Evolutionary conservation across 225 moss, liverwort and hornwort genomes (phyloP).

Genomic region (Antitrichia curtipendula): DNA sequence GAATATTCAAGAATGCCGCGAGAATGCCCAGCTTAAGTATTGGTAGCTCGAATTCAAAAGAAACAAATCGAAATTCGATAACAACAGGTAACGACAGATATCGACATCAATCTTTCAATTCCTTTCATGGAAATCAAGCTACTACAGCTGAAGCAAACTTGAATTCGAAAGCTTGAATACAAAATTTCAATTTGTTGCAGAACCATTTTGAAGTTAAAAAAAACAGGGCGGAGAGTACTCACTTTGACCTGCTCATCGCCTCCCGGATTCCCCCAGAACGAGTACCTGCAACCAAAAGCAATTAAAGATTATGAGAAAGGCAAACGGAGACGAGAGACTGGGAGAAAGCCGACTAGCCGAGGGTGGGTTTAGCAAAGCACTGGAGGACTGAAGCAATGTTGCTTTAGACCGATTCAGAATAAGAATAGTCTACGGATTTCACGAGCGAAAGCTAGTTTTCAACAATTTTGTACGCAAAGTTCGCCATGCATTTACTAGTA

Average conservation of each 20-base stretch:
- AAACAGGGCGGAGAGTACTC: background rate
- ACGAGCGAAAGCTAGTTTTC: background rate
- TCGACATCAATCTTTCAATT: background rate
- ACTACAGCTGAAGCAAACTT: background rate
- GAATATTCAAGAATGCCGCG: background rate
- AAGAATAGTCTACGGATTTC: no score
- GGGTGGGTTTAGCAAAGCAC: background rate
- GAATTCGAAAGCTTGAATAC: background rate
- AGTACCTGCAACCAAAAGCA: slow-evolving; percentile 29
- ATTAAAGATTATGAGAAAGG: background rate
- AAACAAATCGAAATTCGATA: background rate
- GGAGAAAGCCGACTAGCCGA: background rate
- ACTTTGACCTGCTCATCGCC: slow-evolving; percentile 48
- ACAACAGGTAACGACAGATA: background rate
- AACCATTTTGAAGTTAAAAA: background rate
- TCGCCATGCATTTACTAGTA: background rate
- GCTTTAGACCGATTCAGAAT: background rate
- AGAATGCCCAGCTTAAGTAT: background rate
- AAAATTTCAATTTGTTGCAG: background rate
- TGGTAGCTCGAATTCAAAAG: background rate
- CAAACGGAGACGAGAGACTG: background rate
- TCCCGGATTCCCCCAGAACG: slow-evolving; percentile 66
- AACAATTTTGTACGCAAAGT: background rate
- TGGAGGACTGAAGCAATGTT: background rate
- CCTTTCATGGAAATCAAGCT: background rate